Conservation (phyloP, 2,329 filamentous ascomycete species). For the Talaromyces amestolkiae region DNA sequence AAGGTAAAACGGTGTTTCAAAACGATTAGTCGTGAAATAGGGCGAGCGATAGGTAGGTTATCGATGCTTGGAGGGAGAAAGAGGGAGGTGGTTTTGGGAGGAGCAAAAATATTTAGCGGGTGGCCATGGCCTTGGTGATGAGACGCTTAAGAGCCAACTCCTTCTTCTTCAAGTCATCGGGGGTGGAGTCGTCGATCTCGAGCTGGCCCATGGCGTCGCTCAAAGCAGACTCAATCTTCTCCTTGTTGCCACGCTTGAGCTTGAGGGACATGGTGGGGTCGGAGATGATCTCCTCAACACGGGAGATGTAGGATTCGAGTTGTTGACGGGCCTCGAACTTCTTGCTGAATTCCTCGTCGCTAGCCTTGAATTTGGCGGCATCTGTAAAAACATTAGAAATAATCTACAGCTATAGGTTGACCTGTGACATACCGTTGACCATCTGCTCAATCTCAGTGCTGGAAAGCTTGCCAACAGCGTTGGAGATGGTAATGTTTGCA, state of each 20-base stretch:
- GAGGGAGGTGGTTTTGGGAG: background rate
- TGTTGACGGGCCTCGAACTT: conserved; percentile 98
- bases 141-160: conserved; percentile 96
- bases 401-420: too few species aligned
- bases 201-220: conserved; percentile 97
- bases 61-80: background rate
- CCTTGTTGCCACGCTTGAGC: conserved; percentile 98
- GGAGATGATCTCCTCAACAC: conserved; percentile 97
- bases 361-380: conserved; percentile 97
- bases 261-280: conserved; percentile 94
- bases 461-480: conserved; percentile 98
- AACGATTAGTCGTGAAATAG: conserved; percentile 4
- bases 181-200: conserved; percentile 85
- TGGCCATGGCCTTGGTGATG: conserved; percentile 97
- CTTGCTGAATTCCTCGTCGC: conserved; percentile 98
- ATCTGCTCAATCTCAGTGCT: conserved; percentile 94
- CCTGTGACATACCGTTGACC: conserved; percentile 66
- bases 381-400: conserved; percentile 37
- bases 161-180: conserved; percentile 99
- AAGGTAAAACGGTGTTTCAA: background rate
- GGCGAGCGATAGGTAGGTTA: background rate
- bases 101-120: conserved; percentile 62
- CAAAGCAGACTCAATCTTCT: conserved; percentile 97
- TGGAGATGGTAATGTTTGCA: conserved; percentile 99
- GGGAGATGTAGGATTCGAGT: conserved; percentile 97